phyloP scores from a whole-genome alignment of 257 asterid species.

The Nicotiana obtusifolia region DNA sequence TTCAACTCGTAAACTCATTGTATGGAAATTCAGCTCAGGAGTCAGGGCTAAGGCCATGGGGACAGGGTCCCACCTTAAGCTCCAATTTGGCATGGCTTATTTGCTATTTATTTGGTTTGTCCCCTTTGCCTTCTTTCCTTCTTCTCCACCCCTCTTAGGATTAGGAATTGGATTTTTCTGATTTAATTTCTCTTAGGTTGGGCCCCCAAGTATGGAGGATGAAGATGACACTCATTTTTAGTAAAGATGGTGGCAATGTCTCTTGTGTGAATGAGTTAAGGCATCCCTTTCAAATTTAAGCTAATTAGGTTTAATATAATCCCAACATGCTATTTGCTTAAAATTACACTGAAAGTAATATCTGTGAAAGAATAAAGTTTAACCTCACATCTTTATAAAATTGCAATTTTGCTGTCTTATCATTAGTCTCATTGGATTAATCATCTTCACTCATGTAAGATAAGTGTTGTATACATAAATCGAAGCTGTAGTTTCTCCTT shows the following conservation, averaged over 20 bases:
- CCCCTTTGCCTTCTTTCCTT: not conserved
- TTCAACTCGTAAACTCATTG: too few relatives aligned
- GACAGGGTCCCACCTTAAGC: too few relatives aligned
- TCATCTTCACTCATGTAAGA: not conserved
- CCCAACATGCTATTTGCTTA: not conserved
- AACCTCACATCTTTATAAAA: not conserved
- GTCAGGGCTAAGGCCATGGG: too few relatives aligned
- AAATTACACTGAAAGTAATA: not conserved
- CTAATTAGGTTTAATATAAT: not conserved
- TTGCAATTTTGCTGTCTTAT: too few relatives aligned
- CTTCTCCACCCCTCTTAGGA: not conserved
- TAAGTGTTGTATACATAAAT: not conserved
- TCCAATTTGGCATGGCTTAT: not conserved
- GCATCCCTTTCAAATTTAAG: not conserved
- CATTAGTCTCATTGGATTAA: not conserved
- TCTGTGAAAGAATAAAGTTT: not conserved
- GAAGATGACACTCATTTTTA: conserved; percentile 2
- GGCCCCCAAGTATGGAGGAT: not conserved
- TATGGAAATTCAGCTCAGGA: too few relatives aligned
- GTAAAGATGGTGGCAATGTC: not conserved
- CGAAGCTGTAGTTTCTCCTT: not conserved
- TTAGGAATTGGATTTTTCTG: not conserved
- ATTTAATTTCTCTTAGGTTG: not conserved
- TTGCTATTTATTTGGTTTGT: conserved; percentile 9
- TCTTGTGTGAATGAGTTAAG: not conserved